Percentiles rank a stretch among this genome's conserved stretches.
Evolutionary conservation across 768 basidiomycete species (phyloP).

Genomic region (Suillus discolor): DNA sequence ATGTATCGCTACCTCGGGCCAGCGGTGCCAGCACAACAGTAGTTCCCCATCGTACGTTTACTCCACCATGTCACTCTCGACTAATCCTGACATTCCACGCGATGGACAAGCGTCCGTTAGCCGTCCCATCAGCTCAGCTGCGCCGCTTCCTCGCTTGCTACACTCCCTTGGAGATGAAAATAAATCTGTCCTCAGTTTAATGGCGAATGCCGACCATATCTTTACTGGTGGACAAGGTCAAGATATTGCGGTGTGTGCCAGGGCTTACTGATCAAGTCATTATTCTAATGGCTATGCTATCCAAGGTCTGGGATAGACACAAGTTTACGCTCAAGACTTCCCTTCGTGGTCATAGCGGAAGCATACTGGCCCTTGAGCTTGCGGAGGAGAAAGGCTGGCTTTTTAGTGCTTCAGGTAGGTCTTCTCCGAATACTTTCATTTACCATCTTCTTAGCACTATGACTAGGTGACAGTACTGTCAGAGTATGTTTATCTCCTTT

Average conservation of each 20-base stretch:
- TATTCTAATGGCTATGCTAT: conserved; percentile 2
- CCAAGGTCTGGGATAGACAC: conserved; percentile 83
- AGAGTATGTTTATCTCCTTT: conserved; percentile 51
- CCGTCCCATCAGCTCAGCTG: conserved; percentile 49
- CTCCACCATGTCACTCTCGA: conserved; percentile 1
- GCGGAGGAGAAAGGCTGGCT: conserved; percentile 80
- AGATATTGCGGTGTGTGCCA: conserved; percentile 63
- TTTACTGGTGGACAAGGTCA: conserved; percentile 82
- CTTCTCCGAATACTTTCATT: not conserved
- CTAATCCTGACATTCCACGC: not conserved
- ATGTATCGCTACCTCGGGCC: not conserved
- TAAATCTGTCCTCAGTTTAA: conserved; percentile 75
- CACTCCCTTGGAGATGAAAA: conserved; percentile 73
- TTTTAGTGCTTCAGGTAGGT: conserved; percentile 85
- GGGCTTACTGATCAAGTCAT: conserved; percentile 20
- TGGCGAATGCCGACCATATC: conserved; percentile 70
- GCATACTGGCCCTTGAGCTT: conserved; percentile 78
- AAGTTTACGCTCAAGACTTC: conserved; percentile 69
- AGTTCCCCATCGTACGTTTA: conserved; percentile 30
- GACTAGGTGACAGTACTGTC: conserved; percentile 82
- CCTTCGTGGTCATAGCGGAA: conserved; percentile 81
- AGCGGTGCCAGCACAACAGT: conserved; percentile 6
- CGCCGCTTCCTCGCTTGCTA: conserved; percentile 49
- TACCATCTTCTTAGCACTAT: conserved; percentile 8
- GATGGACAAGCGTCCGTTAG: conserved; percentile 55